Evolutionary conservation across 768 basidiomycete genomes (phyloP), one percentile per base, ranked within the genome.

Genomic region (Suillus lakei): DNA sequence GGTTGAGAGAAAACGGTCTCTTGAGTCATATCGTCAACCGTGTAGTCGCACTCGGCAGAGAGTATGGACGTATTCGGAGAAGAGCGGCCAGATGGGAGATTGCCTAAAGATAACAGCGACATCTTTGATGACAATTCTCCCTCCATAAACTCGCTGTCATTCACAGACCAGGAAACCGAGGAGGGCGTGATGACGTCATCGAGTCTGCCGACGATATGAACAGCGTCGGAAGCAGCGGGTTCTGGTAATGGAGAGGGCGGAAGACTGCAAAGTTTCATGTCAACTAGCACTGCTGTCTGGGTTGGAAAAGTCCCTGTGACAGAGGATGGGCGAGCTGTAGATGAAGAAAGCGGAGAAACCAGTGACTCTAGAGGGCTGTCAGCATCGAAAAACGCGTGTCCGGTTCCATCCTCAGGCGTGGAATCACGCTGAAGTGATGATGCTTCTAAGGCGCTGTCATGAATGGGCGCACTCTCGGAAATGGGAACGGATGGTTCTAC

Each of bases 41-140:
- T 28, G 39, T 28, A 41, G 64, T 72, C 70, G 46, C 60, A 64
- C 5, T 66, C 65, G 41, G 66, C 43, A 28, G 76, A 78, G 26
- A 59, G 63, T 12, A 72, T 38, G 18, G 73, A 76, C 4, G 72
- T 75, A 32, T 71, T 63, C 7, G 72, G 69, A 28, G 70, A 72
- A 2, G 75, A 78, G 48, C 58, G 26, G 48, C 62, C 63, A 38
- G 73, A 73, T 44, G 62, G 26, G 16, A 5, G 70, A n/a, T 70
- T 7, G 12, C 15, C 30, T n/a, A 63, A 28, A 32, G 58, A 66
- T 66, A 68, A 64, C 5, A 68, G 56, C 28, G 73, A 69, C 21
- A 68, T 61, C 46, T 69, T 68, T 61, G 60, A 15, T 12, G 61
- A 53, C 8, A 76, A 75, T 30, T 60, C 48, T 54, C 48, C 62